These are phyloP conservation scores for Calonectria ilicicola DNA, from an alignment of 2,329 filamentous ascomycete genomes.

Conservation along the genomic window DNA sequence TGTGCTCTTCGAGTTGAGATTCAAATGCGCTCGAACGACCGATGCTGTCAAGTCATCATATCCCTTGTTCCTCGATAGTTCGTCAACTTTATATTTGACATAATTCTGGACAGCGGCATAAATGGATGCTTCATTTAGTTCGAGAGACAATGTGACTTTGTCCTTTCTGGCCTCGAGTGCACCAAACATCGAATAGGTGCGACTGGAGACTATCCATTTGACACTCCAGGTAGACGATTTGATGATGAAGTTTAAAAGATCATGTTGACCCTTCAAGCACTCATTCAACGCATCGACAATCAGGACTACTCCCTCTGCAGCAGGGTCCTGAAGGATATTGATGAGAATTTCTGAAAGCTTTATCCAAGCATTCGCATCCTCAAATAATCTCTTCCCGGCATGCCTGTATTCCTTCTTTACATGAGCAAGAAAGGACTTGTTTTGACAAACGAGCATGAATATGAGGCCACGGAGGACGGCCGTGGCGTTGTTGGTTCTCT, in stretches of 20 bases:
- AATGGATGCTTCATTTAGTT: not conserved
- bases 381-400: not conserved
- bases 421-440: not conserved
- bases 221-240: not conserved
- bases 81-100: not conserved
- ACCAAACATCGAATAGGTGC: not conserved
- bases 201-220: not conserved
- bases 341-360: not conserved
- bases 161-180: not conserved
- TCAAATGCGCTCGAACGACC: not conserved
- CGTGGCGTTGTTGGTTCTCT: not conserved
- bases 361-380: not conserved
- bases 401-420: not conserved
- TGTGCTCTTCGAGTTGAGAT: constrained; percentile 37
- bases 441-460: not conserved
- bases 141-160: not conserved
- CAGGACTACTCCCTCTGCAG: not conserved
- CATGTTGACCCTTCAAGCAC: not conserved
- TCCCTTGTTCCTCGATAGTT: not conserved
- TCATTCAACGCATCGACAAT: not conserved
- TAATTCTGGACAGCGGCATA: not conserved
- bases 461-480: not conserved
- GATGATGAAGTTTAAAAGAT: not conserved
- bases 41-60: not conserved
- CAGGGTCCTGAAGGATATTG: not conserved